phyloP scores from a whole-genome alignment of 2,329 filamentous ascomycete species.

The Fusarium pininemorale region DNA sequence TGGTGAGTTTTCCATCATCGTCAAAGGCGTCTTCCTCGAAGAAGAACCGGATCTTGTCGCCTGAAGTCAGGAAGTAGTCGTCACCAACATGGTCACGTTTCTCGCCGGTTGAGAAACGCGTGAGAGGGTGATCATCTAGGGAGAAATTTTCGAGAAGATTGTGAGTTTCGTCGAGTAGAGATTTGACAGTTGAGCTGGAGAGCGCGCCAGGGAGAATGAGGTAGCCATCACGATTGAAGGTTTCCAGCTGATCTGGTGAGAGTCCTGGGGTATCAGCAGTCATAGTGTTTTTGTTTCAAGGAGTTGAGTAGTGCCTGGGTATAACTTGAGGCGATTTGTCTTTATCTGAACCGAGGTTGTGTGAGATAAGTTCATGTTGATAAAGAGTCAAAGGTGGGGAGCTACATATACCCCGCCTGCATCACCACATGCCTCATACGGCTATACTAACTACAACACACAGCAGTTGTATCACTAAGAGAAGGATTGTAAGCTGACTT shows the following conservation, averaged over 20 bases:
- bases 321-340: not conserved
- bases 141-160: slow-evolving; percentile 78
- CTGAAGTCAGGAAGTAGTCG: slow-evolving; percentile 89
- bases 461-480: not conserved
- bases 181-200: slow-evolving; percentile 67
- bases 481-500: not conserved
- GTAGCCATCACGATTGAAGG: slow-evolving; percentile 87
- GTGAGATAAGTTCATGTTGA: slow-evolving; percentile 17
- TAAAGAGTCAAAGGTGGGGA: slow-evolving; percentile 29
- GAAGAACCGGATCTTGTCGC: slow-evolving; percentile 95
- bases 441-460: not conserved
- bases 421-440: slow-evolving; percentile 19
- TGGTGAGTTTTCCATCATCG: slow-evolving; percentile 68
- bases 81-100: slow-evolving; percentile 84
- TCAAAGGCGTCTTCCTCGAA: slow-evolving; percentile 95
- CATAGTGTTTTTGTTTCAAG: slow-evolving; percentile 8
- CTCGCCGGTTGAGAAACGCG: slow-evolving; percentile 88
- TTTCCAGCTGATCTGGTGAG: slow-evolving; percentile 72
- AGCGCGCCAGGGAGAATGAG: slow-evolving; percentile 86
- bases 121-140: slow-evolving; percentile 88
- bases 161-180: slow-evolving; percentile 79
- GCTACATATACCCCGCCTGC: slow-evolving; percentile 32
- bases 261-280: slow-evolving; percentile 60
- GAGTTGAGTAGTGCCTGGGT: too few species aligned
- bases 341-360: slow-evolving; percentile 13